These are phyloP conservation scores for Monosporascus cannonballus DNA, from an alignment of 2,329 filamentous ascomycete genomes.

Conservation along the genomic window DNA sequence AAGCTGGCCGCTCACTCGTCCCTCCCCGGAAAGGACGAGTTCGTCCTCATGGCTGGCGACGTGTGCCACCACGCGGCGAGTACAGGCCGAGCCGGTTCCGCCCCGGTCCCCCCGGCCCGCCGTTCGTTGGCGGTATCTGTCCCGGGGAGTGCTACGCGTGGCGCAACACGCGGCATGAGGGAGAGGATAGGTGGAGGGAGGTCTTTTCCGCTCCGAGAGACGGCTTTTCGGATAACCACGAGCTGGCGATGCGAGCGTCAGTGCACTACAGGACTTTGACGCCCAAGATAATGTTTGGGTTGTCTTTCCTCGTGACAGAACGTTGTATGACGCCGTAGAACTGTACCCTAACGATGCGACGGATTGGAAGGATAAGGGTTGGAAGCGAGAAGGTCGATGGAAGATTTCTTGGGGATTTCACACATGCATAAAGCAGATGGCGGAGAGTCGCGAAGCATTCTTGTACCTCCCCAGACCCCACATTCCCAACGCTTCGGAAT, in stretches of 20 bases:
- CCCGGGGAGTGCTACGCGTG: too few relatives aligned
- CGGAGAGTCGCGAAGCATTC: too few relatives aligned
- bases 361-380: too few relatives aligned
- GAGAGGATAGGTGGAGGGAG: neutral
- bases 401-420: too few relatives aligned
- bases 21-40: constrained; percentile 8
- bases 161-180: neutral
- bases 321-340: neutral
- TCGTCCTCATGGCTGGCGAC: constrained; percentile 20
- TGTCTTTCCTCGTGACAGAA: constrained; percentile 15
- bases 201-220: neutral
- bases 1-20: too few relatives aligned
- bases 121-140: constrained; percentile 5
- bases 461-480: too few relatives aligned
- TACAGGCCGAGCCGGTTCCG: constrained; percentile 15
- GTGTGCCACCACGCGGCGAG: constrained; percentile 15
- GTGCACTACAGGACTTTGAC: constrained; percentile 14
- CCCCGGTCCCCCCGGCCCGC: constrained; percentile 13
- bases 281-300: constrained; percentile 17
- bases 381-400: too few relatives aligned
- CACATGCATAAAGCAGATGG: too few relatives aligned
- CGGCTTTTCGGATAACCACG: constrained; percentile 3
- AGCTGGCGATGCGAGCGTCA: constrained; percentile 8
- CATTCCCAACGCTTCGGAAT: too few relatives aligned
- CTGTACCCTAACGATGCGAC: too few relatives aligned